A percentile compares a stretch with the other conserved stretches of the same genome.
These are phyloP conservation scores for Solanum tarijense DNA, from an alignment of 257 asterid species.

Conservation along the genomic window DNA sequence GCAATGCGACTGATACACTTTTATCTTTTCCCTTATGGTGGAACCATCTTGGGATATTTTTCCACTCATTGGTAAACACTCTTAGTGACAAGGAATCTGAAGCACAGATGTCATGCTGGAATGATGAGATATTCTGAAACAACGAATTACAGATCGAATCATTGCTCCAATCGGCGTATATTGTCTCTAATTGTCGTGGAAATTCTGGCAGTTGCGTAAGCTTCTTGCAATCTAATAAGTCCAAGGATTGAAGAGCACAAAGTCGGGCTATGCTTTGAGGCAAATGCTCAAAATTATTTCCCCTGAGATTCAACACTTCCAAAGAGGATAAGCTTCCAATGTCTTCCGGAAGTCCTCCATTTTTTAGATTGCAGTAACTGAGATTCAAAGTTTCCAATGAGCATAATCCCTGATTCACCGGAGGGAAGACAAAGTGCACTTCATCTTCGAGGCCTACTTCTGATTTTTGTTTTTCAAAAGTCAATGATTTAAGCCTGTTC, in stretches of 20 bases:
- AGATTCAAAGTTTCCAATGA: neutral
- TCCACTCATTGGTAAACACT: too few species aligned
- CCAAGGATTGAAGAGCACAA: neutral
- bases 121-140: neutral
- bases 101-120: too few species aligned
- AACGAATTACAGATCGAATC: neutral
- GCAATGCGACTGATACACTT: neutral
- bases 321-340: neutral
- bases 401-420: neutral
- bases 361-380: neutral
- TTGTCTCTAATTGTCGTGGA: neutral
- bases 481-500: neutral
- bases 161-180: neutral
- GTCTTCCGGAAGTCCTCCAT: neutral
- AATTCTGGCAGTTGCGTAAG: neutral
- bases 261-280: neutral
- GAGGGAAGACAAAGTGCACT: neutral
- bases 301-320: neutral
- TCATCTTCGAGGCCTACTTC: neutral
- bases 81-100: too few species aligned
- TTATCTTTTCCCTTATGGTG: too few species aligned
- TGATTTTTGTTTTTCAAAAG: neutral
- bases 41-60: too few species aligned
- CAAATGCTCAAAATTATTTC: neutral
- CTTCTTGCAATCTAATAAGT: neutral